phyloP scores from a whole-genome alignment of 2,329 filamentous ascomycete genomes.

The Aspergillus felis region DNA sequence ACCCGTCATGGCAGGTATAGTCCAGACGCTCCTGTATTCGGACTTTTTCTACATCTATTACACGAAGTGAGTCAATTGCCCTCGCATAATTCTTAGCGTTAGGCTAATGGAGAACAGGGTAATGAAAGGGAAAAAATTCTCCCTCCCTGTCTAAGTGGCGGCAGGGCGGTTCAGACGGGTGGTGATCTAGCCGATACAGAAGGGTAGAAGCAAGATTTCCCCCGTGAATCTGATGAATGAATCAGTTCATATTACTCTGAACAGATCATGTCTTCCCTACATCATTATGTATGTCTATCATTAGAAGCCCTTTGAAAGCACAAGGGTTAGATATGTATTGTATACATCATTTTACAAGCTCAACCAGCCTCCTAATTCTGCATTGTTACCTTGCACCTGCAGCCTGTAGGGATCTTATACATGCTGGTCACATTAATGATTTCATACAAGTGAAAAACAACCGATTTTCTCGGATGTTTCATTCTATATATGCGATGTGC shows the following conservation, averaged over 20 bases:
- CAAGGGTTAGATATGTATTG: background rate
- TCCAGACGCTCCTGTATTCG: constrained; percentile 94
- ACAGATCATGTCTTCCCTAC: background rate
- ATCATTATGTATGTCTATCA: background rate
- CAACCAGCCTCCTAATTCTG: background rate
- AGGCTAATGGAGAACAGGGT: constrained; percentile 45
- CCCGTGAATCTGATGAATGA: background rate
- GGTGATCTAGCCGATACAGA: background rate
- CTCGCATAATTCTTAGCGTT: background rate
- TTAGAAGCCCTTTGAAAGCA: background rate
- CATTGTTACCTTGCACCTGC: background rate
- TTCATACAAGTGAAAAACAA: background rate
- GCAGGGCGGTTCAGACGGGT: background rate
- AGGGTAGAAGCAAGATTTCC: background rate
- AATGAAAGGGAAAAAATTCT: constrained; percentile 83
- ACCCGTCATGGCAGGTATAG: constrained; percentile 78
- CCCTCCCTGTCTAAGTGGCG: constrained; percentile 65
- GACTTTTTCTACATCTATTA: constrained; percentile 99
- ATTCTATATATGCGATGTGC: background rate
- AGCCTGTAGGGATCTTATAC: background rate
- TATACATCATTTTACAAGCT: background rate
- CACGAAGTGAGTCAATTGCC: constrained; percentile 64
- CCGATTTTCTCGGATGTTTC: background rate
- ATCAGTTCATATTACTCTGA: background rate
- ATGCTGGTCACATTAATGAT: background rate